Percentiles rank a stretch among this genome's conserved stretches.
Conservation (phyloP, 2,329 filamentous ascomycete species). For the Mariannaea elegans region DNA sequence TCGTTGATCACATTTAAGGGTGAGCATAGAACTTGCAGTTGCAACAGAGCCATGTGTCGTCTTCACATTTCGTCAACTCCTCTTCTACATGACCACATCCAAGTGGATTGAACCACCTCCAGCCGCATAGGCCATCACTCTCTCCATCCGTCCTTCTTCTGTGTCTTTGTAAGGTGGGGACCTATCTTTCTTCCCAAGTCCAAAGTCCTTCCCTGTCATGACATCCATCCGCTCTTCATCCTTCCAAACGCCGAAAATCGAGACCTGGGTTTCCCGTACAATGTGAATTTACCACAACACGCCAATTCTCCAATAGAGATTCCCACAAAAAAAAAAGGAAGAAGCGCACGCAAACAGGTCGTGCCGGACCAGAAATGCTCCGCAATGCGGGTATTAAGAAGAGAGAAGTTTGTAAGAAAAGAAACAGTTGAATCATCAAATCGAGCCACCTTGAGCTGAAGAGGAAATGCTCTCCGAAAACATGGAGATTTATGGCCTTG, state of each 20-base stretch:
- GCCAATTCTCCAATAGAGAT: slow-evolving; percentile 33
- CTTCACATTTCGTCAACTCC: slow-evolving; percentile 33
- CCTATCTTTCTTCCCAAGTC: slow-evolving; percentile 12
- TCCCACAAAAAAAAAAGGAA: slow-evolving; percentile 20
- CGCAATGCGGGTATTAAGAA: slow-evolving; percentile 23
- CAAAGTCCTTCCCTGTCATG: slow-evolving; percentile 15
- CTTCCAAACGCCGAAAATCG: slow-evolving; percentile 27
- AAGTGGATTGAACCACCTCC: slow-evolving; percentile 15
- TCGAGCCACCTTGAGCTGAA: not conserved
- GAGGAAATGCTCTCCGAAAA: not conserved
- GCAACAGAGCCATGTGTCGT: slow-evolving; percentile 14
- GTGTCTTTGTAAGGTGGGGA: not conserved
- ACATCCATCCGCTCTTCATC: slow-evolving; percentile 16
- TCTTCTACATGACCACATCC: slow-evolving; percentile 33
- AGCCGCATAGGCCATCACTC: not conserved
- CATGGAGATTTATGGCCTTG: not conserved
- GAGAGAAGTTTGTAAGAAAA: slow-evolving; percentile 24
- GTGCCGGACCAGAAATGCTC: slow-evolving; percentile 29
- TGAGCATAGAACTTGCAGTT: not conserved
- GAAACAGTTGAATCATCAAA: slow-evolving; percentile 2
- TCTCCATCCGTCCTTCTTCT: slow-evolving; percentile 10
- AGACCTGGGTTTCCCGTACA: slow-evolving; percentile 22
- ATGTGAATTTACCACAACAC: slow-evolving; percentile 28
- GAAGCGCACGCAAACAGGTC: slow-evolving; percentile 23
- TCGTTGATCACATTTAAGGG: not conserved